phyloP scores from a whole-genome alignment of 768 basidiomycete genomes.

The Calocera viscosa region DNA sequence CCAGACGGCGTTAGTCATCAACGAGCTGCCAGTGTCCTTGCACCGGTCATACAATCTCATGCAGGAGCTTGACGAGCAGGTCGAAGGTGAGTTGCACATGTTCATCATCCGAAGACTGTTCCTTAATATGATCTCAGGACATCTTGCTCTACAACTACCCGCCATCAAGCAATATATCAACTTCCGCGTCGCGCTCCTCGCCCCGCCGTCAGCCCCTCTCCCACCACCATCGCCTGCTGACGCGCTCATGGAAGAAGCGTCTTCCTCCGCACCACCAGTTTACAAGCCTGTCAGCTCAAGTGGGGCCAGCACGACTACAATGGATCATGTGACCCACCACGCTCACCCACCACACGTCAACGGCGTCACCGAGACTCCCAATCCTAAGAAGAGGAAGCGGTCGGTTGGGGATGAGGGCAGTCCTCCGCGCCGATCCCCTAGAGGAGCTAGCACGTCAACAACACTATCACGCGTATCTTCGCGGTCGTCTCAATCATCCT shows the following conservation, averaged over 20 bases:
- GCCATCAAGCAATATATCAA: constrained; percentile 39
- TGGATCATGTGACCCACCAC: background rate
- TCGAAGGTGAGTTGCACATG: constrained; percentile 33
- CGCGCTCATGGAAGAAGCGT: background rate
- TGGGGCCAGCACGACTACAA: background rate
- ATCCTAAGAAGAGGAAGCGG: background rate
- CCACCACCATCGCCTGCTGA: background rate
- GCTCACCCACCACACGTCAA: background rate
- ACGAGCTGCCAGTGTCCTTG: constrained; percentile 63
- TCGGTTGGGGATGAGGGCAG: background rate
- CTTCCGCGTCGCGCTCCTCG: constrained; percentile 23
- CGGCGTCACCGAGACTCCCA: background rate
- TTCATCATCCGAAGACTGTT: background rate
- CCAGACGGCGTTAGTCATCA: constrained; percentile 42
- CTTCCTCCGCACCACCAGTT: background rate
- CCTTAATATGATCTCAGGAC: constrained; percentile 24
- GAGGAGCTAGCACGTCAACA: background rate
- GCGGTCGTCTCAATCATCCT: background rate
- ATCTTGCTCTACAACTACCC: constrained; percentile 33
- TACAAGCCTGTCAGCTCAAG: background rate
- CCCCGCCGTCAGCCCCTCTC: background rate
- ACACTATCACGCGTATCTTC: constrained; percentile 2
- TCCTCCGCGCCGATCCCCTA: background rate
- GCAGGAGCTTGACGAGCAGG: constrained; percentile 59
- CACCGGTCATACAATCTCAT: constrained; percentile 59